A percentile compares a stretch with the other conserved stretches of the same genome.
These are phyloP conservation scores for Mycosphaerella arachidis DNA, from an alignment of 2,329 filamentous ascomycete species.

Conservation along the genomic window DNA sequence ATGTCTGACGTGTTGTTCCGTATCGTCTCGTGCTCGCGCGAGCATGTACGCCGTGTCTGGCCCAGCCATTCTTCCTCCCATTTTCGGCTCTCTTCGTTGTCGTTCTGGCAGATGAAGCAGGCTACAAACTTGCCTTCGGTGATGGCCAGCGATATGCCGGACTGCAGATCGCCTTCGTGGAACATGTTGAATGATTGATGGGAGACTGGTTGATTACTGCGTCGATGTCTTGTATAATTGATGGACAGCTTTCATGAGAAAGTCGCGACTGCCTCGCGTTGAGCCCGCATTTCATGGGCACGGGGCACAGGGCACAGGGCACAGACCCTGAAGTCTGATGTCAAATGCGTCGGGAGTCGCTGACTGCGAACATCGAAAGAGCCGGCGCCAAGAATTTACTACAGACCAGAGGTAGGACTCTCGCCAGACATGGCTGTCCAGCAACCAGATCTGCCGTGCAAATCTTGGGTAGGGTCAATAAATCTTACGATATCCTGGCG, in stretches of 20 bases:
- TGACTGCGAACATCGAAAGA: no score
- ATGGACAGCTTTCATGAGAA: background rate
- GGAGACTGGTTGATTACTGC: background rate
- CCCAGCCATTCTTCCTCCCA: constrained; percentile 35
- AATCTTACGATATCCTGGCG: no score
- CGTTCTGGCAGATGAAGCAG: constrained; percentile 73
- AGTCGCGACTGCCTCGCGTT: background rate
- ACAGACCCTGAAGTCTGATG: background rate
- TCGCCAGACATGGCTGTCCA: no score
- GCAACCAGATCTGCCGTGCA: no score
- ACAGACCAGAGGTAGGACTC: no score
- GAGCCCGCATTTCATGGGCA: background rate
- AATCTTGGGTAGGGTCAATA: no score
- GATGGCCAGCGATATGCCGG: constrained; percentile 72
- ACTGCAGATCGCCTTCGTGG: constrained; percentile 72
- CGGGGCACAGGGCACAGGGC: no score
- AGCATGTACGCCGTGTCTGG: background rate
- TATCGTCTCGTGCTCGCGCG: background rate
- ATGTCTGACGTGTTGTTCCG: constrained; percentile 30
- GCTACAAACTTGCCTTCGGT: constrained; percentile 71
- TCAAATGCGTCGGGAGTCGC: no score
- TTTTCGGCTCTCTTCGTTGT: constrained; percentile 59
- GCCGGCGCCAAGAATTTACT: no score
- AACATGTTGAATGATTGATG: constrained; percentile 57
- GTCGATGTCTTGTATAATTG: background rate